A percentile compares a stretch with the other conserved stretches of the same genome.
Conservation (phyloP, 495 filamentous ascomycete species). For the Astrothelium subdiscretum region DNA sequence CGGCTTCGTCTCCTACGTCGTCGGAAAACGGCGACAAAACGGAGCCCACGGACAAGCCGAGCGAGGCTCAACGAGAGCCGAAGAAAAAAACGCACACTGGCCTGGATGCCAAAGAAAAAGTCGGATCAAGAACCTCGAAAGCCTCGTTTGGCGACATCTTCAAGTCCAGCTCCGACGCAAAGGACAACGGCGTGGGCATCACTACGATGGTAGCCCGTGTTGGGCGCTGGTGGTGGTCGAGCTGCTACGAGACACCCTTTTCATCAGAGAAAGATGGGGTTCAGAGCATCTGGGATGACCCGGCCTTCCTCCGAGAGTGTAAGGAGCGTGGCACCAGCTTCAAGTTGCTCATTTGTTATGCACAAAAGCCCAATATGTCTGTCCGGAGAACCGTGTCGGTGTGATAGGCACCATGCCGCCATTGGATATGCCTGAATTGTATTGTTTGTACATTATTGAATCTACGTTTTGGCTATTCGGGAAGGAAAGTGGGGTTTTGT, state of each 20-base stretch:
- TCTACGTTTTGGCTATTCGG: neutral
- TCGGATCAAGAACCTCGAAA: neutral
- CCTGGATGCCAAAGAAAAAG: constrained; percentile 4
- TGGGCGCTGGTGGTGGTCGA: constrained; percentile 91
- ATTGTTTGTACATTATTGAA: neutral
- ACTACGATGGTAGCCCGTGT: constrained; percentile 85
- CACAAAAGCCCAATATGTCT: constrained; percentile 59
- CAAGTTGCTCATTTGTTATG: constrained; percentile 81
- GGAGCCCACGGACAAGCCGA: constrained; percentile 7
- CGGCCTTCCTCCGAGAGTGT: constrained; percentile 66
- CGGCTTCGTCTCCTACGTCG: constrained; percentile 10
- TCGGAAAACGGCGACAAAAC: constrained; percentile 14
- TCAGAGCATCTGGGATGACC: constrained; percentile 71
- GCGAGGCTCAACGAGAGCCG: constrained; percentile 11
- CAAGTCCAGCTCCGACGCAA: constrained; percentile 38
- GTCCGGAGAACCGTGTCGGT: constrained; percentile 49
- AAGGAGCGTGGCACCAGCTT: constrained; percentile 77
- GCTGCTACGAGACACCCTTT: constrained; percentile 70
- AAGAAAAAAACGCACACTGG: constrained; percentile 2
- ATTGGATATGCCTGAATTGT: neutral
- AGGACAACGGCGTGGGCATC: constrained; percentile 62
- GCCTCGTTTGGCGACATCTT: constrained; percentile 57
- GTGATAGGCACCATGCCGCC: constrained; percentile 12
- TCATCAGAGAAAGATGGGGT: constrained; percentile 38
- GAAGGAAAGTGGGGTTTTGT: neutral